Conservation (phyloP, 2,329 filamentous ascomycete genomes). For the Berkeleyomyces rouxiae region DNA sequence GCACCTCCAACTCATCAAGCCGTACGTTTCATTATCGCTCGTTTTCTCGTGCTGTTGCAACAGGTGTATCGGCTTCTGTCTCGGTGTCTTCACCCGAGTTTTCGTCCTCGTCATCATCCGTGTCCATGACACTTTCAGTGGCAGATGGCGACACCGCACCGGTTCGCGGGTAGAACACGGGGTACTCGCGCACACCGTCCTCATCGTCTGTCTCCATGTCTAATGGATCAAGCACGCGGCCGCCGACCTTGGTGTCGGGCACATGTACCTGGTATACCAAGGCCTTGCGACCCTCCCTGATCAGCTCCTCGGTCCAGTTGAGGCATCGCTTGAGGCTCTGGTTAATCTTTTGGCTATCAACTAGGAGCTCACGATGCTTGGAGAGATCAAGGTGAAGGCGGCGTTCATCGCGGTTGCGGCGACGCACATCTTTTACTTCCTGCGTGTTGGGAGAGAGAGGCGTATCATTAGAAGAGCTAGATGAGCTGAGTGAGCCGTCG, state of each 20-base stretch:
- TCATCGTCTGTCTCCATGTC: slow-evolving; percentile 40
- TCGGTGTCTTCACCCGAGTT: slow-evolving; percentile 17
- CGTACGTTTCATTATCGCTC: not conserved
- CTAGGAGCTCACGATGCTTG: slow-evolving; percentile 74
- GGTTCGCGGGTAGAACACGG: slow-evolving; percentile 13
- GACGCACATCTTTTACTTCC: slow-evolving; percentile 29
- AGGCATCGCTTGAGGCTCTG: slow-evolving; percentile 82
- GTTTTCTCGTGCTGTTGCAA: slow-evolving; percentile 1
- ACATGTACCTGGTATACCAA: slow-evolving; percentile 65
- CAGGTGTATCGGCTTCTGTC: slow-evolving; percentile 10
- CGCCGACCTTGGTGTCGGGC: slow-evolving; percentile 67
- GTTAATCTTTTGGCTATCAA: slow-evolving; percentile 90
- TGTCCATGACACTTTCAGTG: slow-evolving; percentile 7
- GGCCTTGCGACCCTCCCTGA: slow-evolving; percentile 75
- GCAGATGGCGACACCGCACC: slow-evolving; percentile 8
- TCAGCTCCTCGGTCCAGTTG: slow-evolving; percentile 76
- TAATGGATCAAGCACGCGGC: slow-evolving; percentile 51
- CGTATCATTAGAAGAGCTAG: slow-evolving; percentile 30
- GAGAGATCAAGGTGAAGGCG: slow-evolving; percentile 70
- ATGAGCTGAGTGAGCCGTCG: slow-evolving; percentile 34
- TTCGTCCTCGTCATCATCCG: slow-evolving; percentile 18
- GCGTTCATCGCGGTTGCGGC: slow-evolving; percentile 62
- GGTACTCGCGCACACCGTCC: slow-evolving; percentile 8
- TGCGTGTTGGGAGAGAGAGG: slow-evolving; percentile 24
- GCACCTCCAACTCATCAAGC: not conserved